Evolutionary conservation across 192 early-diverging fungal species (phyloP), one percentile per base, ranked within the genome.

Genomic region (Chytriomyces confervae): DNA sequence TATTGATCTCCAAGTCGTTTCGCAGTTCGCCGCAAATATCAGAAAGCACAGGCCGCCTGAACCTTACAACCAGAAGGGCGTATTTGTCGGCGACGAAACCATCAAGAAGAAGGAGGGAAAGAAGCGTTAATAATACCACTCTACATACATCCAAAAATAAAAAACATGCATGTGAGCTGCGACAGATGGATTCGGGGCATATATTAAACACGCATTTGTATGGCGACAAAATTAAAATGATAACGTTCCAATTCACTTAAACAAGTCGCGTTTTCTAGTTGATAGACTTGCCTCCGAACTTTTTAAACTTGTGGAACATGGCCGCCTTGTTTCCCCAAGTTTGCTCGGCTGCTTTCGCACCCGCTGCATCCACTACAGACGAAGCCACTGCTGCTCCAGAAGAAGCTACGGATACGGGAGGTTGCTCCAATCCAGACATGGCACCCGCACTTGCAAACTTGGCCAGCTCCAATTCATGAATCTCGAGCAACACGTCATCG

Each of bases 31-130:
- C 5, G 94, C 96, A 51, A 92, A 92, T 78, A 94, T 99, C 72
- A 88, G 95, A 66, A 88, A 90, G 77, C 94, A 93, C 91, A 91
- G 94, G 84, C 91, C 89, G 76, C 97, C 97, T 46, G 97, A 99
- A 86, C 97, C 97, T 47, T 99, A 98, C 78, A 99, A 99, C 86
- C 96, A 97, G 83, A 99, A 99, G 89, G 98, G 98, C 74, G 95
- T 98, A 53, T 99, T 99, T 89, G 92, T 99, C 67, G 93, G 94
- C 45, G 96, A 96, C 79, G 96, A 99, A 86, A 98, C 96, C 6
- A 99, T 99, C 80, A 93, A 93, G 81, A 98, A 98, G 90, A 99
- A 97, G 92, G 94, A 94, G 67, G 93, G 94, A 77, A 99, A 97
- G 90, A 99, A 97, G 89, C 75, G 84, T 64, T 89, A 82, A 66